Conservation (phyloP, 345 rosid species). For the Syzygium jambos region DNA sequence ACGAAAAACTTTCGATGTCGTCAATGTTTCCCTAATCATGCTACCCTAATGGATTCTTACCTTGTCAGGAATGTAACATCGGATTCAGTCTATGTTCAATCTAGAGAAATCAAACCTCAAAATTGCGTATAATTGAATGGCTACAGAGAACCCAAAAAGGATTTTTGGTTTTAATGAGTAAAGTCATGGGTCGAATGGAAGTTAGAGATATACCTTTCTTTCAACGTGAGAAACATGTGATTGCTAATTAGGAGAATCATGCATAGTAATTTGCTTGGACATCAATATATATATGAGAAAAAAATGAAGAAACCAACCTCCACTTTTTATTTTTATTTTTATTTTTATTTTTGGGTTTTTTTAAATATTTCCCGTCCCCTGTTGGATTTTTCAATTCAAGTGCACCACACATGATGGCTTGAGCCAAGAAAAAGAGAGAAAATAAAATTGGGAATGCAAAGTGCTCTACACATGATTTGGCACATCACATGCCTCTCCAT, state of each 20-base stretch:
- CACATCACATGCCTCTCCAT: neutral
- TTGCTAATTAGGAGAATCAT: neutral
- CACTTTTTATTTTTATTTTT: neutral
- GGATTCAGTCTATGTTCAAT: neutral
- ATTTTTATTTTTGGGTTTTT: neutral
- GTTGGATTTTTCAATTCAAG: neutral
- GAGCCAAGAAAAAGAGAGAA: neutral
- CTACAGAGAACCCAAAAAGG: neutral
- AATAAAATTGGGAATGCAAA: neutral
- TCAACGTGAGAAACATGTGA: neutral
- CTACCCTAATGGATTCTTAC: neutral
- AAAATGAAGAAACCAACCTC: neutral
- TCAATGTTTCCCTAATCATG: neutral
- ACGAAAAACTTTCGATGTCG: neutral
- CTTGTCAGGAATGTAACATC: neutral
- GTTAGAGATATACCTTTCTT: neutral
- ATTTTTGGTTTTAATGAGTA: neutral
- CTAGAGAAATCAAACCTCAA: neutral
- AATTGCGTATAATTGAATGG: neutral
- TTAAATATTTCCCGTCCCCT: neutral
- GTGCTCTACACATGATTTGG: neutral
- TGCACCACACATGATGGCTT: neutral
- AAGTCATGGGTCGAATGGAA: neutral
- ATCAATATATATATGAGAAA: neutral
- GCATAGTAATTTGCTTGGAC: neutral